These are phyloP conservation scores for Tylopilus orsonianus DNA, from an alignment of 1,284 basidiomycete species.

Conservation along the genomic window DNA sequence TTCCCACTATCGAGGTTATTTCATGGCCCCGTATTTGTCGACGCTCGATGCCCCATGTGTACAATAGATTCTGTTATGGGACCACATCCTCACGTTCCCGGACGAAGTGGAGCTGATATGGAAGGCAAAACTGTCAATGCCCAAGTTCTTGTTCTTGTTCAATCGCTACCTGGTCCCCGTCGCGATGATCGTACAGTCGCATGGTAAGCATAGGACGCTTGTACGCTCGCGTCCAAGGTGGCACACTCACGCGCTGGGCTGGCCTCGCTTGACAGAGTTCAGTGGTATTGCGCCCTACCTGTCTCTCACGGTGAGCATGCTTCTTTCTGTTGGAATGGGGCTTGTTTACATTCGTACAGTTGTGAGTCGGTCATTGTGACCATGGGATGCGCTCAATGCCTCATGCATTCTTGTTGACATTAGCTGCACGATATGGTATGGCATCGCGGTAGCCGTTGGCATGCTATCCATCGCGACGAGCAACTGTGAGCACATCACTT, in stretches of 20 bases:
- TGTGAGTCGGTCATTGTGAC: conserved; percentile 12
- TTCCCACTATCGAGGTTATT: not conserved
- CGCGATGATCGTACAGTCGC: conserved; percentile 37
- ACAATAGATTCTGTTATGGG: conserved; percentile 45
- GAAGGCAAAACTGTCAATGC: conserved; percentile 39
- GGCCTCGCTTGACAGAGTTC: conserved; percentile 21
- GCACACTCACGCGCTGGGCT: not conserved
- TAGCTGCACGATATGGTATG: conserved; percentile 40
- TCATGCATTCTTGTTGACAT: conserved; percentile 1
- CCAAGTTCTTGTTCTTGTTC: conserved; percentile 46
- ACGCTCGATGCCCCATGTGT: not conserved
- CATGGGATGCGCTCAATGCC: not conserved
- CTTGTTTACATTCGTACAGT: conserved; percentile 6
- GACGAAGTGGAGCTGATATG: conserved; percentile 49
- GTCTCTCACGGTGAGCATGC: conserved; percentile 20
- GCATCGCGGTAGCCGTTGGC: conserved; percentile 33
- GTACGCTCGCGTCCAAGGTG: not conserved
- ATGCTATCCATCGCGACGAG: conserved; percentile 38
- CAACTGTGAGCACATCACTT: conserved; percentile 44
- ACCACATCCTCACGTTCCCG: conserved; percentile 45
- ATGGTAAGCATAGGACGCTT: conserved; percentile 32
- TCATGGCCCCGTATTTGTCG: not conserved
- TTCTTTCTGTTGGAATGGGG: not conserved
- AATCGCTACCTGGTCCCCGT: conserved; percentile 48
- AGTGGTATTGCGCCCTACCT: conserved; percentile 20